Base-by-base conservation (phyloP, 1,284 basidiomycete genomes). In the Boletus subluridellus region DNA sequence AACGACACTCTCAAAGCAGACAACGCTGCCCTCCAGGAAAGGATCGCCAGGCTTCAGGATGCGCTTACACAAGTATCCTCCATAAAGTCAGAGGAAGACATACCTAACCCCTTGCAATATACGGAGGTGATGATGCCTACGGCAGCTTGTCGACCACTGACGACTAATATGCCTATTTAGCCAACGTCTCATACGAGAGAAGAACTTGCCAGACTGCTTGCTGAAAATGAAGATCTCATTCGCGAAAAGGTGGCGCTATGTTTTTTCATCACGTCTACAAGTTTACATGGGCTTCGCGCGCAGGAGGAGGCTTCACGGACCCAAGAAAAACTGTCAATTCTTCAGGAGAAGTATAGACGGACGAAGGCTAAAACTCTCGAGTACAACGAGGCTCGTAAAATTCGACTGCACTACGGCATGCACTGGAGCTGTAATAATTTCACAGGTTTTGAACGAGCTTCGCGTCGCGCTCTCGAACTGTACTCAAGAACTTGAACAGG, bases 291-390 rank as follows among this genome's bases (percentile, higher is more conserved):
- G 15, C 15, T 34, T 52, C n/a, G 15, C 5, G 12, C 8, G 14
- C 48, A 69, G 68, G 60, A 63, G 37, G 52, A 57, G 24, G 59
- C 60, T 26, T 54, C 42, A 8, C 56, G 34, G n/a, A 57, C 39
- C 28, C 44, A 50, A 32, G 57, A 56, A 45, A 62, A 60, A 28
- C 5, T 70, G 28, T n/a, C 38, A 5, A 28, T 3, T 6, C 51
- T 72, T n/a, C 65, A 44, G 30, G 65, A 57, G 12, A 73, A 73
- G 47, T 66, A 71, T 30, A 66, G 38, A 37, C 62, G 42, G 12
- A 44, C 51, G 9, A 73, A 72, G 57, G 58, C 52, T 15, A 55
- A 54, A 49, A 54, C 41, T 35, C 37, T 47, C 21, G 63, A 69
- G 35, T 64, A 54, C 49, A 34, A 56, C 3, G 60, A 69, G 60